Evolutionary conservation across 1,139 yeast species (phyloP).

Genomic region (Lodderomyces elongisporus): DNA sequence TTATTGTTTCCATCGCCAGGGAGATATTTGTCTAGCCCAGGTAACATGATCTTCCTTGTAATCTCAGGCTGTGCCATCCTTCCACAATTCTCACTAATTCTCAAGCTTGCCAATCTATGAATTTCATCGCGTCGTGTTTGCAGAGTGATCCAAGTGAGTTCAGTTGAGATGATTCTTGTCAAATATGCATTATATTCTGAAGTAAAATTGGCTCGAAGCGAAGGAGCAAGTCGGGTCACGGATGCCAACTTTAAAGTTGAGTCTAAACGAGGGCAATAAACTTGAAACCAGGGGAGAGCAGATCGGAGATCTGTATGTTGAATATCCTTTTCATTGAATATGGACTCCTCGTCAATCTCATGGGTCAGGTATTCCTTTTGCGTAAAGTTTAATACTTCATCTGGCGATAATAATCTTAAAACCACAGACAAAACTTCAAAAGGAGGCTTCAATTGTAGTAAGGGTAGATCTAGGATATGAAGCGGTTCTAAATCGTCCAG

Average conservation of each 20-base stretch:
- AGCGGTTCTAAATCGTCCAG: constrained; percentile 32
- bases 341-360: constrained; percentile 8
- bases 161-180: constrained; percentile 57
- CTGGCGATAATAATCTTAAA: constrained; percentile 48
- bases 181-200: constrained; percentile 51
- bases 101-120: constrained; percentile 50
- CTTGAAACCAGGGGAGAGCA: constrained; percentile 39
- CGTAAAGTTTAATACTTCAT: constrained; percentile 54
- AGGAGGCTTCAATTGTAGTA: constrained; percentile 45
- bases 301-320: constrained; percentile 17
- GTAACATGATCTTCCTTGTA: constrained; percentile 42
- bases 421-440: constrained; percentile 39
- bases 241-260: constrained; percentile 20
- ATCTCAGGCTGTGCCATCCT: constrained; percentile 78
- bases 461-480: constrained; percentile 67
- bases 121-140: constrained; percentile 25
- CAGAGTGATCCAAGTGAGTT: constrained; percentile 44
- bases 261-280: constrained; percentile 30
- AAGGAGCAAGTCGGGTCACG: constrained; percentile 22
- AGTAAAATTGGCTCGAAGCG: constrained; percentile 17
- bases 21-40: constrained; percentile 20
- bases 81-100: constrained; percentile 83
- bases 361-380: constrained; percentile 7
- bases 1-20: constrained; percentile 2
- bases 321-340: constrained; percentile 13